Percentiles rank a stretch among this genome's conserved stretches.
phyloP scores from a whole-genome alignment of 345 rosid genomes.

The Toxicodendron radicans region DNA sequence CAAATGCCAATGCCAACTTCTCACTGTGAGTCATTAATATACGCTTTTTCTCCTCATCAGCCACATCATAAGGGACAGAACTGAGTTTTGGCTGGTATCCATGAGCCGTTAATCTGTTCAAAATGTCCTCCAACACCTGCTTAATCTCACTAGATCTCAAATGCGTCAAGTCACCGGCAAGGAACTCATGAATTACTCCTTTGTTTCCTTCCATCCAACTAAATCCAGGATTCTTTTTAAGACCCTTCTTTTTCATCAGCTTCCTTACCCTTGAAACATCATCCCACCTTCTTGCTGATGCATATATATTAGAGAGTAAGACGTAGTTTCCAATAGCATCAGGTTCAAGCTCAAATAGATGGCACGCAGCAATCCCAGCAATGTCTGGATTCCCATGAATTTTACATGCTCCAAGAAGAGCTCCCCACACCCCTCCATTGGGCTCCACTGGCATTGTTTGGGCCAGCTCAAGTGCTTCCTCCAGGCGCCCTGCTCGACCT shows the following conservation, averaged over 20 bases:
- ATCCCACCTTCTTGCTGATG: slow-evolving; percentile 59
- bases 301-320: slow-evolving; percentile 59
- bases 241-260: slow-evolving; percentile 49
- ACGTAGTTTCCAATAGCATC: slow-evolving; percentile 65
- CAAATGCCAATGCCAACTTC: slow-evolving; percentile 74
- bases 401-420: slow-evolving; percentile 81
- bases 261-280: slow-evolving; percentile 52
- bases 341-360: slow-evolving; percentile 73
- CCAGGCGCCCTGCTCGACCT: slow-evolving; percentile 67
- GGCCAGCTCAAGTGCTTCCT: slow-evolving; percentile 67
- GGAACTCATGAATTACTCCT: slow-evolving; percentile 63
- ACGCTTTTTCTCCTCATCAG: slow-evolving; percentile 54
- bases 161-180: slow-evolving; percentile 64
- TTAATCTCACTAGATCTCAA: slow-evolving; percentile 50
- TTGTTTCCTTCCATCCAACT: slow-evolving; percentile 69
- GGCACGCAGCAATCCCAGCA: slow-evolving; percentile 67
- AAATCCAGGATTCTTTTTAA: slow-evolving; percentile 72
- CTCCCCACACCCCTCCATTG: slow-evolving; percentile 81
- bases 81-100: slow-evolving; percentile 59
- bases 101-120: slow-evolving; percentile 36
- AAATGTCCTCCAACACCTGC: slow-evolving; percentile 47
- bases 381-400: slow-evolving; percentile 59
- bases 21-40: slow-evolving; percentile 62
- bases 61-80: slow-evolving; percentile 50
- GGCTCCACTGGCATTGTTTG: slow-evolving; percentile 59